Percentiles rank a stretch among this genome's conserved stretches.
Evolutionary conservation across 176 grass and related monocot genomes (phyloP).

Genomic region (Dendrocalamus sinicus): DNA sequence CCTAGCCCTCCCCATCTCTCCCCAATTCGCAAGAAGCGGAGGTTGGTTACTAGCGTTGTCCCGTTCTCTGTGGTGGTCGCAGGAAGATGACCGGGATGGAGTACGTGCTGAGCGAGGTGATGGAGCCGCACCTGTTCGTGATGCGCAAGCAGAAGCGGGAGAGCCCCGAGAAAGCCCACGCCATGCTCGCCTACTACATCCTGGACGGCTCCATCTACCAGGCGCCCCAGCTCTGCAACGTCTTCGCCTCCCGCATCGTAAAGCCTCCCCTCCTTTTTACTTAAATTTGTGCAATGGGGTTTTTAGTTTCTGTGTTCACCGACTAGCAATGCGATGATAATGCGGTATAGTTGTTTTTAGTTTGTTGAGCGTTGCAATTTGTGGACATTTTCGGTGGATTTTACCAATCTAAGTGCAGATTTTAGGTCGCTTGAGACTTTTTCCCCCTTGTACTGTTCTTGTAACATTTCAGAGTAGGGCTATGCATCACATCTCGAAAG

Average conservation of each 20-base stretch:
- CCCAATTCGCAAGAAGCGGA: not conserved
- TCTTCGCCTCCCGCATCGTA: slow-evolving; percentile 94
- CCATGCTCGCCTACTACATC: slow-evolving; percentile 90
- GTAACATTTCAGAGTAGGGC: slow-evolving; percentile 71
- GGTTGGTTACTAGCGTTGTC: not conserved
- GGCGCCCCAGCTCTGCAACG: slow-evolving; percentile 91
- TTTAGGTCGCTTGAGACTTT: not conserved
- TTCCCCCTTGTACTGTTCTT: not conserved
- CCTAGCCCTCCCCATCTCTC: not conserved
- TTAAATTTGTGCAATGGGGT: not conserved
- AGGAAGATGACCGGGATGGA: slow-evolving; percentile 97
- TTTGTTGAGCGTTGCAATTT: not conserved
- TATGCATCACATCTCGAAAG: slow-evolving; percentile 92
- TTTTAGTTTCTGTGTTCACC: not conserved
- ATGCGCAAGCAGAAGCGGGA: slow-evolving; percentile 95
- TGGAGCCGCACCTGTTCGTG: slow-evolving; percentile 96
- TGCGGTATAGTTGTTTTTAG: not conserved
- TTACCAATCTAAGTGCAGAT: slow-evolving; percentile 4
- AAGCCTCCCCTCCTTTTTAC: slow-evolving; percentile 2
- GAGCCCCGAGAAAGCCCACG: slow-evolving; percentile 65
- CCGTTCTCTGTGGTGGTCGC: not conserved
- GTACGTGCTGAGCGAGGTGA: slow-evolving; percentile 88
- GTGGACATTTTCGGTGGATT: slow-evolving; percentile 4
- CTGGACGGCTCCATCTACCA: slow-evolving; percentile 98
- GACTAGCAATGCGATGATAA: not conserved